A percentile compares a stretch with the other conserved stretches of the same genome.
These are phyloP conservation scores for Leucogyrophana mollusca DNA, from an alignment of 768 basidiomycete genomes.

Conservation along the genomic window DNA sequence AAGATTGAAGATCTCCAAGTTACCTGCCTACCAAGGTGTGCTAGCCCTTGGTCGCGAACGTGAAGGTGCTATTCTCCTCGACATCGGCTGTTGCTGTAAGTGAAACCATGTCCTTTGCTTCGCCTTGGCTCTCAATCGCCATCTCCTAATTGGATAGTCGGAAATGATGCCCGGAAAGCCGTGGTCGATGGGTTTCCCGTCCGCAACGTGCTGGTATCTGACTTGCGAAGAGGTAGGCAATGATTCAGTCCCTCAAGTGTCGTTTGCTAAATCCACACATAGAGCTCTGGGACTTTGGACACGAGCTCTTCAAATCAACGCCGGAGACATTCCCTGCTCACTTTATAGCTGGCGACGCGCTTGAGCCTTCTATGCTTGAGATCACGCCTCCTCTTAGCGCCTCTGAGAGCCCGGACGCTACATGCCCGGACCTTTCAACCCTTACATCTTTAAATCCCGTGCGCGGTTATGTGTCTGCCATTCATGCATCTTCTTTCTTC, in stretches of 20 bases:
- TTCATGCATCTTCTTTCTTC: slow-evolving; percentile 48
- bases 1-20: slow-evolving; percentile 19
- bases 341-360: slow-evolving; percentile 55
- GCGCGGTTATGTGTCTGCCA: slow-evolving; percentile 42
- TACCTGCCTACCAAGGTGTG: slow-evolving; percentile 23
- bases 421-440: slow-evolving; percentile 22
- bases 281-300: slow-evolving; percentile 60
- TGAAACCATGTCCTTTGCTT: not conserved
- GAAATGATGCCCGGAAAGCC: slow-evolving; percentile 34
- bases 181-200: slow-evolving; percentile 36
- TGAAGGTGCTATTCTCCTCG: slow-evolving; percentile 34
- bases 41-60: slow-evolving; percentile 34
- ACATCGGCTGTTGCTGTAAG: slow-evolving; percentile 40
- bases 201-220: slow-evolving; percentile 31
- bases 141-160: slow-evolving; percentile 20
- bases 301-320: slow-evolving; percentile 53
- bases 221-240: slow-evolving; percentile 28
- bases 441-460: slow-evolving; percentile 42
- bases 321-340: slow-evolving; percentile 47
- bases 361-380: slow-evolving; percentile 41
- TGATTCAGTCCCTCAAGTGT: not conserved
- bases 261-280: not conserved
- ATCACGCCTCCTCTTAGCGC: slow-evolving; percentile 25
- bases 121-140: not conserved
- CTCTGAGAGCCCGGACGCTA: slow-evolving; percentile 13